These are phyloP conservation scores for Chaetomidium leptoderma DNA, from an alignment of 495 filamentous ascomycete species.

Conservation along the genomic window DNA sequence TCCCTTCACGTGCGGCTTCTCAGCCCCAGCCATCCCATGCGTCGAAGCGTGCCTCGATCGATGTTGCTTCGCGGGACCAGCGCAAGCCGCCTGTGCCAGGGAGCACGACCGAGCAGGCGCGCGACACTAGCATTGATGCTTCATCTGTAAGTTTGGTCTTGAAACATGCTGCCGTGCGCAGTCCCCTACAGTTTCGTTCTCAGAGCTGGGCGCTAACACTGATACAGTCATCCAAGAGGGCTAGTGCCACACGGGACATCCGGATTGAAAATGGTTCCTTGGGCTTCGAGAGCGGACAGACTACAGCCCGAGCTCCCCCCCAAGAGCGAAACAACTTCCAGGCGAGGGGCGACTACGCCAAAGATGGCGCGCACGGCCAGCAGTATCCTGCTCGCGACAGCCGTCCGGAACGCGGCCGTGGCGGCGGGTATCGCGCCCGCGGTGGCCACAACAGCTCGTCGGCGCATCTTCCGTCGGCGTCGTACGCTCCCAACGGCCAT, in stretches of 20 bases:
- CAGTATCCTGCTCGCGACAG: conserved; percentile 33
- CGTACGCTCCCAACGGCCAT: conserved; percentile 26
- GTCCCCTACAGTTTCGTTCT: neutral
- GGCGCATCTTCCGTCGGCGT: conserved; percentile 16
- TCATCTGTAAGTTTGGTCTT: conserved; percentile 27
- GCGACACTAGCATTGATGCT: conserved; percentile 22
- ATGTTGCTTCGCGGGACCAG: conserved; percentile 43
- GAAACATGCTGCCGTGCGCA: neutral
- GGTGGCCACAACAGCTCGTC: conserved; percentile 27
- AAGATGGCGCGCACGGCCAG: conserved; percentile 27
- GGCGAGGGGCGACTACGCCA: conserved; percentile 20
- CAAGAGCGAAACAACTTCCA: conserved; percentile 26
- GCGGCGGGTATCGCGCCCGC: conserved; percentile 41
- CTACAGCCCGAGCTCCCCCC: neutral
- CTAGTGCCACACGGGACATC: conserved; percentile 20
- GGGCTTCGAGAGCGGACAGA: conserved; percentile 19
- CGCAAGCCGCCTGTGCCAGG: conserved; percentile 35
- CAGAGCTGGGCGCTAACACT: neutral
- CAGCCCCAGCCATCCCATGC: conserved; percentile 29
- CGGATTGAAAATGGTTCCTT: conserved; percentile 23
- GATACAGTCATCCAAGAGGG: conserved; percentile 22
- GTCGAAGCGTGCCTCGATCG: conserved; percentile 46
- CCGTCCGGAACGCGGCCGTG: conserved; percentile 37
- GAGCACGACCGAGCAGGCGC: conserved; percentile 35
- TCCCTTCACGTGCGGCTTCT: conserved; percentile 20